A percentile compares a stretch with the other conserved stretches of the same genome.
These are phyloP conservation scores for Reticulascus tulasneorum DNA, from an alignment of 2,329 filamentous ascomycete genomes.

Conservation along the genomic window DNA sequence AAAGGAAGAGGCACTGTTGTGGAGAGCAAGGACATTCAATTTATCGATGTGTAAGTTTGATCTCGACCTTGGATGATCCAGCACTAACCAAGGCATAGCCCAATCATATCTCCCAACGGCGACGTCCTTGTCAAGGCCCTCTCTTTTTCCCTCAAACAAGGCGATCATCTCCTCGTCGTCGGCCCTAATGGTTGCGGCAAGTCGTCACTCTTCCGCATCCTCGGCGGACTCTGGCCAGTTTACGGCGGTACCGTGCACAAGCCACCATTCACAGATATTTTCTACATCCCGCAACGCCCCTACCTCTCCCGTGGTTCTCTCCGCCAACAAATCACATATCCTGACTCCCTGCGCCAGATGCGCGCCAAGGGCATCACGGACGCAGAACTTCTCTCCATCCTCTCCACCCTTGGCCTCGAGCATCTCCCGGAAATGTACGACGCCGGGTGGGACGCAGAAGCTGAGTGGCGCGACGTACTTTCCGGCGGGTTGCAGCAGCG, in stretches of 20 bases:
- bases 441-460: conserved; percentile 84
- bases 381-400: conserved; percentile 70
- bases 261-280: conserved; percentile 87
- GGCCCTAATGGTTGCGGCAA: conserved; percentile 98
- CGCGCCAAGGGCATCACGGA: conserved; percentile 80
- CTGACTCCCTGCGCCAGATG: conserved; percentile 84
- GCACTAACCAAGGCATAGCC: conserved; percentile 35
- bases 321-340: conserved; percentile 96
- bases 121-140: conserved; percentile 84
- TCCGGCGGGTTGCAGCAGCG: conserved; percentile 92
- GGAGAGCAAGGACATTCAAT: conserved; percentile 80
- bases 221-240: conserved; percentile 95
- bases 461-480: conserved; percentile 93
- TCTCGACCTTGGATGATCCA: neutral
- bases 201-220: conserved; percentile 90
- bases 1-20: conserved; percentile 75
- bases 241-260: conserved; percentile 93
- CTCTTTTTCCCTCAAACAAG: conserved; percentile 80
- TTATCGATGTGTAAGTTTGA: conserved; percentile 66
- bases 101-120: conserved; percentile 94
- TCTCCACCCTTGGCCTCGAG: conserved; percentile 77
- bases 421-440: conserved; percentile 74
- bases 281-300: conserved; percentile 95
- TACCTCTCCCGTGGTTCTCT: conserved; percentile 89
- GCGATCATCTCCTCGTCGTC: conserved; percentile 89